Conservation (phyloP, 352 stramenopile genomes). For the Phytophthora cactorum region DNA sequence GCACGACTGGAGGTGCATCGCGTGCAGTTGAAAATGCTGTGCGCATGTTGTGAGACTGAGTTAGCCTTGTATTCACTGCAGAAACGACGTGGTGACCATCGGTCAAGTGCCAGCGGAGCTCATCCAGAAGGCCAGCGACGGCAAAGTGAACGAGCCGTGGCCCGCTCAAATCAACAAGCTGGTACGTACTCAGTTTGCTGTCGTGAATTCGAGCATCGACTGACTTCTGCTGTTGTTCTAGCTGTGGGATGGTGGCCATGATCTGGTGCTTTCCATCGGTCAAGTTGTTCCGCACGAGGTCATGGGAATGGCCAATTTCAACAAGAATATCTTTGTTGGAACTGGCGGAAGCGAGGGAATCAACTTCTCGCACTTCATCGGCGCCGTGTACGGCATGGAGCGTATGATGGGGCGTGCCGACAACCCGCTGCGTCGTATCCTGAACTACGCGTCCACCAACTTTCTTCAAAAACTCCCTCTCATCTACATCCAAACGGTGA, state of each 20-base stretch:
- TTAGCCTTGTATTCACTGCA: slow-evolving; percentile 23
- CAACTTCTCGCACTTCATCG: slow-evolving; percentile 98
- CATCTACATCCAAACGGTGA: slow-evolving; percentile 97
- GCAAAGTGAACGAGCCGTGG: slow-evolving; percentile 96
- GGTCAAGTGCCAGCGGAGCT: slow-evolving; percentile 94
- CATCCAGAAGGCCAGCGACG: slow-evolving; percentile 92
- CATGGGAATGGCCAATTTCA: slow-evolving; percentile 99
- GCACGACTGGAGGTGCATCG: slow-evolving; percentile 94
- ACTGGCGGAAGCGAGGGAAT: slow-evolving; percentile 94
- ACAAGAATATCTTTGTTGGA: slow-evolving; percentile 99
- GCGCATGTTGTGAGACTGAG: background rate
- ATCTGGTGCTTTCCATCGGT: slow-evolving; percentile 96
- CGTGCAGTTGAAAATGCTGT: slow-evolving; percentile 2
- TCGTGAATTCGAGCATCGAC: background rate
- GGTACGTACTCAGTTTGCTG: slow-evolving; percentile 48
- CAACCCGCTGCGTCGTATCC: slow-evolving; percentile 95
- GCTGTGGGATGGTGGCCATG: slow-evolving; percentile 92
- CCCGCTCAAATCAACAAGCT: slow-evolving; percentile 97
- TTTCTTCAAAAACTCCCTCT: slow-evolving; percentile 92
- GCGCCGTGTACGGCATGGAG: slow-evolving; percentile 98
- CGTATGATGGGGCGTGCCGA: slow-evolving; percentile 97
- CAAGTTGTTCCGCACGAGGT: slow-evolving; percentile 98
- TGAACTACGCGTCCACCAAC: slow-evolving; percentile 95
- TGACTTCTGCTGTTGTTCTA: slow-evolving; percentile 18
- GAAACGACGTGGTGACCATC: slow-evolving; percentile 97